A percentile compares a stretch with the other conserved stretches of the same genome.
Evolutionary conservation across 192 early-diverging fungal genomes (phyloP).

Genomic region (Coemansia sp.): DNA sequence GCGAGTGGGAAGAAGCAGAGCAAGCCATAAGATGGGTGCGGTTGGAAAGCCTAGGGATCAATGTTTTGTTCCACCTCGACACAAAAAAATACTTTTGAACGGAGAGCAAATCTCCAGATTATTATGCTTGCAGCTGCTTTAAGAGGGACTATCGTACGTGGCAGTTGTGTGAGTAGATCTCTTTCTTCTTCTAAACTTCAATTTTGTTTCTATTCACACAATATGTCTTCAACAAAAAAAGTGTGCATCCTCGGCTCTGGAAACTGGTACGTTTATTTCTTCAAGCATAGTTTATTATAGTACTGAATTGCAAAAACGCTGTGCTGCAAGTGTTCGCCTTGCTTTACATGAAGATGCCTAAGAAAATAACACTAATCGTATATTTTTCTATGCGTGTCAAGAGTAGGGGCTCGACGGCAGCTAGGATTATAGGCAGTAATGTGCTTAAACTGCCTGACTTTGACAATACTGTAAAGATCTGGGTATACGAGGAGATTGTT

Average conservation of each 20-base stretch:
- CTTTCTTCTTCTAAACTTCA: not conserved
- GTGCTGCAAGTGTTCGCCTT: not conserved
- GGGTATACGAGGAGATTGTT: conserved; percentile 93
- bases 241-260: conserved; percentile 91
- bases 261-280: conserved; percentile 75
- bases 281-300: not conserved
- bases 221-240: conserved; percentile 59
- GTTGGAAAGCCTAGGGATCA: not conserved
- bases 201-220: conserved; percentile 4
- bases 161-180: not conserved
- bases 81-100: not conserved
- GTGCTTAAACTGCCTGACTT: conserved; percentile 66
- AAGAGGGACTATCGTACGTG: not conserved
- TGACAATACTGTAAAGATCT: conserved; percentile 82
- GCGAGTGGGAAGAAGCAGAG: too few species aligned
- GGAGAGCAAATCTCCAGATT: not conserved
- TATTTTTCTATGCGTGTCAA: not conserved
- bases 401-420: conserved; percentile 86
- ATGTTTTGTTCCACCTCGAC: not conserved
- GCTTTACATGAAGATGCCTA: not conserved
- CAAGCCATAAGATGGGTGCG: not conserved
- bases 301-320: not conserved
- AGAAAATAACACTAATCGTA: not conserved
- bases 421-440: conserved; percentile 88
- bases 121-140: not conserved